Evolutionary conservation across 257 asterid genomes (phyloP).

Genomic region (Solanum pinnatisectum): DNA sequence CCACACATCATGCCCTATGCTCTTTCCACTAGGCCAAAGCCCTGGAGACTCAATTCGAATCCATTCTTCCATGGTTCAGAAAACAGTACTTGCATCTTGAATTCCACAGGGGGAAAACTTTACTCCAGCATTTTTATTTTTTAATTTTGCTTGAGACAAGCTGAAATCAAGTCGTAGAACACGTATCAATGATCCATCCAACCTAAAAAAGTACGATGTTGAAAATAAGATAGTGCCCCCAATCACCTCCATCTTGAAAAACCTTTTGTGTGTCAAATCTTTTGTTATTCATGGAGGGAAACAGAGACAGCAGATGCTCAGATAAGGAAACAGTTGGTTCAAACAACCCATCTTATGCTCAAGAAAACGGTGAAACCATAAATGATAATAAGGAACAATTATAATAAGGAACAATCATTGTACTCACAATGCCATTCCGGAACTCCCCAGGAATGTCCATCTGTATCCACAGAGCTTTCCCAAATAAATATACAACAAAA

Average conservation of each 20-base stretch:
- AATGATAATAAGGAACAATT: not conserved
- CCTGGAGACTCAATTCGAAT: not conserved
- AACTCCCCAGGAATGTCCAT: constrained; percentile 38
- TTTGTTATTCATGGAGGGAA: not conserved
- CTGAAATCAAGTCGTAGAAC: not conserved
- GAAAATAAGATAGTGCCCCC: not conserved
- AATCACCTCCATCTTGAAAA: not conserved
- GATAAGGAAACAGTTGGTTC: not conserved
- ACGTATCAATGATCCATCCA: not conserved
- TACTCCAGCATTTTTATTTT: not conserved
- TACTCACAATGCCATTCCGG: constrained; percentile 43
- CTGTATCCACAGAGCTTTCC: constrained; percentile 50
- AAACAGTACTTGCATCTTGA: not conserved
- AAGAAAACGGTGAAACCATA: not conserved
- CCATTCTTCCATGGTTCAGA: not conserved
- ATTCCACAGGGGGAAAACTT: not conserved
- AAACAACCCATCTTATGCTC: not conserved
- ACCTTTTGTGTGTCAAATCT: not conserved
- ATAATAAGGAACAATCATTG: not conserved
- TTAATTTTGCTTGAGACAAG: not conserved
- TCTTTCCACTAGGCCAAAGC: not conserved
- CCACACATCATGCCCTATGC: not conserved
- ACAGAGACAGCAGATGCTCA: not conserved
- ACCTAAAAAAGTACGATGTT: not conserved
- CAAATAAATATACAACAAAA: constrained; percentile 33